A percentile compares a stretch with the other conserved stretches of the same genome.
Evolutionary conservation across 2,329 filamentous ascomycete genomes (phyloP).

Genomic region (Talaromyces rugulosus): DNA sequence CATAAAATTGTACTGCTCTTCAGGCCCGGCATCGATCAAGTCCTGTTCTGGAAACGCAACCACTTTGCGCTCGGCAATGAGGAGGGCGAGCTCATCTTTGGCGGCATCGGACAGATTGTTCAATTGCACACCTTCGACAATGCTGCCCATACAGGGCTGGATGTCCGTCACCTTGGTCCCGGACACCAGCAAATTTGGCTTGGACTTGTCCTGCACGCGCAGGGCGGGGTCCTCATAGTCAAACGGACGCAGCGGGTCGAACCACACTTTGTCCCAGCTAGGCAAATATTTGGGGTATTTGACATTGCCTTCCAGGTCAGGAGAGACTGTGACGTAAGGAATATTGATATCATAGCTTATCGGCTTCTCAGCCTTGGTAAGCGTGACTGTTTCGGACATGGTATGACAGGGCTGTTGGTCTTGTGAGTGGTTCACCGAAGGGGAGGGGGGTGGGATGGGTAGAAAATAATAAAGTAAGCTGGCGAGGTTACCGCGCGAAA

Average conservation of each 20-base stretch:
- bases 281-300: slow-evolving; percentile 45
- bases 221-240: slow-evolving; percentile 45
- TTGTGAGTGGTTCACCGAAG: slow-evolving; percentile 6
- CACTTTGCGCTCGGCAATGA: slow-evolving; percentile 64
- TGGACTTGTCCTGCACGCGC: slow-evolving; percentile 38
- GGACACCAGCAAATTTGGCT: slow-evolving; percentile 31
- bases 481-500: slow-evolving; percentile 15
- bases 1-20: slow-evolving; percentile 41
- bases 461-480: slow-evolving; percentile 7
- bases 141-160: slow-evolving; percentile 40
- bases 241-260: slow-evolving; percentile 42
- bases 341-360: slow-evolving; percentile 48
- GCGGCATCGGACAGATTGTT: slow-evolving; percentile 44
- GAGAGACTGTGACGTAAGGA: slow-evolving; percentile 42
- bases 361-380: slow-evolving; percentile 23
- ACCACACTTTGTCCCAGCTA: slow-evolving; percentile 45
- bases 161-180: slow-evolving; percentile 34
- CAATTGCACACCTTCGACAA: slow-evolving; percentile 44
- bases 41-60: slow-evolving; percentile 51
- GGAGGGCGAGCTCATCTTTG: slow-evolving; percentile 54
- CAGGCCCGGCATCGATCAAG: slow-evolving; percentile 42
- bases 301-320: slow-evolving; percentile 32
- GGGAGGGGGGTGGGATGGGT: slow-evolving; percentile 4
- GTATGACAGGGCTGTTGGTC: slow-evolving; percentile 5
- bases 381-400: slow-evolving; percentile 16